These are phyloP conservation scores for Gossypioides kirkii DNA, from an alignment of 345 rosid species.

Conservation along the genomic window DNA sequence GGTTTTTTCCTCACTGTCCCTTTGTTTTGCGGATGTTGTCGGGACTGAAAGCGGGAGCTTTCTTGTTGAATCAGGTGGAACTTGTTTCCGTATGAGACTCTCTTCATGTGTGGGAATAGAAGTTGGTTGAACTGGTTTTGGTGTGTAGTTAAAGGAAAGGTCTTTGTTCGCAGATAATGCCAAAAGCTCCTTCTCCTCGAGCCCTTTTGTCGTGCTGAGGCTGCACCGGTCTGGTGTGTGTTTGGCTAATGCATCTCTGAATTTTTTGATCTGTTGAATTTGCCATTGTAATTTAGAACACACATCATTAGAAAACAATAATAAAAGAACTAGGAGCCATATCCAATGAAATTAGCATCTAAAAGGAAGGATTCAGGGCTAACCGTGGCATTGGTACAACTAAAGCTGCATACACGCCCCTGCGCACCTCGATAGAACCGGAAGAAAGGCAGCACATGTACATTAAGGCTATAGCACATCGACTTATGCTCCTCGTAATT, in stretches of 20 bases:
- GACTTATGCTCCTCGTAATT: constrained; percentile 91
- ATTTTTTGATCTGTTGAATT: constrained; percentile 68
- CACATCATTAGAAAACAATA: background rate
- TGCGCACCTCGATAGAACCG: constrained; percentile 81
- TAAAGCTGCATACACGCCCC: constrained; percentile 91
- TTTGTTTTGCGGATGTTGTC: constrained; percentile 8
- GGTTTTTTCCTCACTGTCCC: constrained; percentile 32
- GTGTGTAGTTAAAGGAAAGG: constrained; percentile 61
- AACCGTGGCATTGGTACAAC: constrained; percentile 98
- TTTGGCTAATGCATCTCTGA: constrained; percentile 83
- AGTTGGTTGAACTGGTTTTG: constrained; percentile 32
- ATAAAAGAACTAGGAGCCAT: background rate
- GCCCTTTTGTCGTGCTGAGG: constrained; percentile 72
- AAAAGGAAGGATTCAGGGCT: constrained; percentile 14
- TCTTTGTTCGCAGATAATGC: constrained; percentile 86
- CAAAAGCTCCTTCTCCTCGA: constrained; percentile 85
- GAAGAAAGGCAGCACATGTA: constrained; percentile 88
- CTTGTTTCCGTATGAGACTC: constrained; percentile 14
- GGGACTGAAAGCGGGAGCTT: constrained; percentile 22
- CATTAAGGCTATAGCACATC: constrained; percentile 90
- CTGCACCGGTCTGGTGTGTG: constrained; percentile 74
- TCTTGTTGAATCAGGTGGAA: constrained; percentile 16
- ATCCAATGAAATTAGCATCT: background rate
- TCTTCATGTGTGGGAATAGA: constrained; percentile 27
- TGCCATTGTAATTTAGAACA: background rate